Conservation (phyloP, 2,329 filamentous ascomycete species). For the Dryadomyces quercus-mongolicae region DNA sequence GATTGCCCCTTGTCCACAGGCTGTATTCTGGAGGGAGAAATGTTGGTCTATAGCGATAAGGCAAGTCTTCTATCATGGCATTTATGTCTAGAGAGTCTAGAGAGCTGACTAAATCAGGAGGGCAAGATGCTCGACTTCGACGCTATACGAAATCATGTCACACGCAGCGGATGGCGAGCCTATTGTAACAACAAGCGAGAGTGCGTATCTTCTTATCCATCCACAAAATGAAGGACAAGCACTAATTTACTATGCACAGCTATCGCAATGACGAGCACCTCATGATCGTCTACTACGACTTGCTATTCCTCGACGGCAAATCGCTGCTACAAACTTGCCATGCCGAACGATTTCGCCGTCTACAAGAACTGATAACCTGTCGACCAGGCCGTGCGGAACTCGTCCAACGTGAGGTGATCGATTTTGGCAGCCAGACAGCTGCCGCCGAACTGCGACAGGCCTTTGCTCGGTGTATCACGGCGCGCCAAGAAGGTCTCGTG, state of each 20-base stretch:
- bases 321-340: slow-evolving; percentile 40
- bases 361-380: slow-evolving; percentile 41
- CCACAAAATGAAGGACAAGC: slow-evolving; percentile 5
- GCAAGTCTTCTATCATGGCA: slow-evolving; percentile 15
- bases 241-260: slow-evolving; percentile 17
- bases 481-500: slow-evolving; percentile 65
- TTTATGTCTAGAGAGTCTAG: neutral
- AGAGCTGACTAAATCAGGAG: slow-evolving; percentile 23
- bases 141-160: slow-evolving; percentile 70
- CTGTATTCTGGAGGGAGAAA: slow-evolving; percentile 75
- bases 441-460: slow-evolving; percentile 43
- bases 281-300: slow-evolving; percentile 51
- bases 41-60: slow-evolving; percentile 64
- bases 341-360: slow-evolving; percentile 44
- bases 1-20: slow-evolving; percentile 46
- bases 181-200: neutral
- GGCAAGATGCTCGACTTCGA: slow-evolving; percentile 62
- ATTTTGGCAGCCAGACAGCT: slow-evolving; percentile 45
- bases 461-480: slow-evolving; percentile 56
- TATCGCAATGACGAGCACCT: slow-evolving; percentile 38
- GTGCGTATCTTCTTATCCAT: neutral
- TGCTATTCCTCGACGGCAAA: slow-evolving; percentile 39
- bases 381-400: slow-evolving; percentile 52
- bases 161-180: slow-evolving; percentile 48
- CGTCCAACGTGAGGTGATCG: slow-evolving; percentile 53